phyloP scores from a whole-genome alignment of 495 filamentous ascomycete genomes.

The Neurospora sp. region DNA sequence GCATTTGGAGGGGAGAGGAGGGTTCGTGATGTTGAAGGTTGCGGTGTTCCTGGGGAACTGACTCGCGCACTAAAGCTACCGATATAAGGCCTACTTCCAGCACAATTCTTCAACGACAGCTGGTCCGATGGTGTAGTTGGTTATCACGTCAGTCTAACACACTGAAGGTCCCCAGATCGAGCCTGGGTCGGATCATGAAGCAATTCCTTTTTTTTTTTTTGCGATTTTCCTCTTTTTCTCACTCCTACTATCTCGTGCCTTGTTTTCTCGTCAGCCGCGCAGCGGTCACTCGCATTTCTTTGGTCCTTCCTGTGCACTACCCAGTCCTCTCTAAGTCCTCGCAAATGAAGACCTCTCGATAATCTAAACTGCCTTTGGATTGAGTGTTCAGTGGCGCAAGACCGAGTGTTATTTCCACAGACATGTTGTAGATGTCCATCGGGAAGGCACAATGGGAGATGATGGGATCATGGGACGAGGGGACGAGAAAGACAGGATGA shows the following conservation, averaged over 20 bases:
- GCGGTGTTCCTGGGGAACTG: too few relatives aligned
- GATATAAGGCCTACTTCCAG: not conserved
- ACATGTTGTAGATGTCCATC: not conserved
- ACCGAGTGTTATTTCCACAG: not conserved
- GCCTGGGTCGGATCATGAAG: not conserved
- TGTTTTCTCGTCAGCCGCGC: not conserved
- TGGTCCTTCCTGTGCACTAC: too few relatives aligned
- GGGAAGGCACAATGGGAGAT: not conserved
- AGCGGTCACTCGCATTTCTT: not conserved
- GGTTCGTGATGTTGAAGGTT: too few relatives aligned
- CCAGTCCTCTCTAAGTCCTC: too few relatives aligned
- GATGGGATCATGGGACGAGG: not conserved
- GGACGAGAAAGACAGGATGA: too few relatives aligned
- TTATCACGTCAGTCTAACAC: not conserved
- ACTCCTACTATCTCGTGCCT: not conserved
- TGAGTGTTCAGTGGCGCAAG: not conserved
- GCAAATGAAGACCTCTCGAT: too few relatives aligned
- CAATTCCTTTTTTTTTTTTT: not conserved
- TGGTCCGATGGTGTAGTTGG: not conserved
- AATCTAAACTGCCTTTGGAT: not conserved
- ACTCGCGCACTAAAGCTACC: not conserved
- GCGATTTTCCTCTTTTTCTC: not conserved
- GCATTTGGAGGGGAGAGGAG: too few relatives aligned
- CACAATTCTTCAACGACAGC: not conserved
- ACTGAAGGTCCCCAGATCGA: not conserved